Percentiles rank a stretch among this genome's conserved stretches.
These are phyloP conservation scores for Tulasnella sp. DNA, from an alignment of 768 basidiomycete genomes.

Conservation along the genomic window DNA sequence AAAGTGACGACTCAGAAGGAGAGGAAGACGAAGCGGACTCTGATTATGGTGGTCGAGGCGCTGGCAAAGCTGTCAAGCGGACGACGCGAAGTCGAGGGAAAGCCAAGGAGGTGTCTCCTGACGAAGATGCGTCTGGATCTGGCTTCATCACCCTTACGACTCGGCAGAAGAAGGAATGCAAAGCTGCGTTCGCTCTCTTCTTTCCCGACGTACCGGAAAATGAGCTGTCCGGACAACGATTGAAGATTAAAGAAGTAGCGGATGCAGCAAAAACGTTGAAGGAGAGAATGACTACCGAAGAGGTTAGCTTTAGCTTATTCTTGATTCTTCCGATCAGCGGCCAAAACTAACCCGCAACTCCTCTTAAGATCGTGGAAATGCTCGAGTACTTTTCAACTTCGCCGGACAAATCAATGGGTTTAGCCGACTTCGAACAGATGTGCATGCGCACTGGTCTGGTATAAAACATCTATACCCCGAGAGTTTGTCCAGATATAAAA, in stretches of 20 bases:
- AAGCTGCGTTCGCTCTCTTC: constrained; percentile 70
- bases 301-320: constrained; percentile 52
- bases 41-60: not conserved
- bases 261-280: constrained; percentile 64
- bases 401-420: constrained; percentile 66
- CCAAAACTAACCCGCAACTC: constrained; percentile 19
- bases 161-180: constrained; percentile 57
- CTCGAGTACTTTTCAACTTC: constrained; percentile 72
- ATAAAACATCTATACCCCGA: constrained; percentile 36
- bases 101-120: constrained; percentile 49
- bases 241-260: constrained; percentile 69
- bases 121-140: not conserved
- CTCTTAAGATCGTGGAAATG: constrained; percentile 73
- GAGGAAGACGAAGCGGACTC: constrained; percentile 21
- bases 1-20: constrained; percentile 13
- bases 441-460: constrained; percentile 66
- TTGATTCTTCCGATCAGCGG: not conserved
- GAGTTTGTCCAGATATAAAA: too few species aligned
- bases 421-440: constrained; percentile 75
- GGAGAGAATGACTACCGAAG: constrained; percentile 73
- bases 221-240: constrained; percentile 53
- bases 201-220: constrained; percentile 60
- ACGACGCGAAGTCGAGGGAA: constrained; percentile 9
- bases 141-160: constrained; percentile 25
- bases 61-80: not conserved